Evolutionary conservation across 1,284 basidiomycete species (phyloP), one percentile per base, ranked within the genome.

Genomic region (Sanguinoderma infundibulare): DNA sequence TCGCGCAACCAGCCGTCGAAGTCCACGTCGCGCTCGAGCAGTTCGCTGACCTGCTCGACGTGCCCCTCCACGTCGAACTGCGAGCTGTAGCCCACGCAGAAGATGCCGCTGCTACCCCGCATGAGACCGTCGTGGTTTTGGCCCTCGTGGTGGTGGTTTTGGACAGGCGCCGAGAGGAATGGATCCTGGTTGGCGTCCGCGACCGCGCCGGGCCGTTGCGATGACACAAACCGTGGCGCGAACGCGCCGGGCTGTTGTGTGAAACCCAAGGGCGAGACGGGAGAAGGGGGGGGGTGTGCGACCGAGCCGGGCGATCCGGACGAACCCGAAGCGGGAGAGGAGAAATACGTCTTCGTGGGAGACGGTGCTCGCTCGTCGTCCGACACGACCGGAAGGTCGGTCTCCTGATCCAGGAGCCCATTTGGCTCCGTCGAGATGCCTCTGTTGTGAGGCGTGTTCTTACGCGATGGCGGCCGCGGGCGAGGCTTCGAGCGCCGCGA

Each of bases 41-140:
- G 55, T 63, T 78, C 79, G 55, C 73, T 79, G 15, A 81, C 77
- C 61, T 73, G 72, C 42, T 77, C 76, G 39, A 81, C 73, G 54
- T 76, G 73, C 15, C 73, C 75, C 63, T 82, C 81, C 4, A 82
- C 73, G 62, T 83, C 79, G 59, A 80, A 79, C 65, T 82, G 82
- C n/a, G 81, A 81, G 56, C 76, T 79, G 61, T 77, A 81, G 0
- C 74, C 76, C 70, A 76, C 70, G 39, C 70, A 74, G 57, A 75
- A 67, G 34, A 71, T 28, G 22, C 72, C 73, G 52, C 69, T 68
- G 58, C 69, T 68, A 51, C 62, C 68, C 55, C 68, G 64, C 53
- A 59, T 49, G 61, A 69, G 63, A 38, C 54, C 49, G 20, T 60
- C 64, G 54, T 63, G 55, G 50, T 40, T 57, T 60, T 63, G 59